Conservation (phyloP, 2,329 filamentous ascomycete species). For the Fusarium oxysporum region DNA sequence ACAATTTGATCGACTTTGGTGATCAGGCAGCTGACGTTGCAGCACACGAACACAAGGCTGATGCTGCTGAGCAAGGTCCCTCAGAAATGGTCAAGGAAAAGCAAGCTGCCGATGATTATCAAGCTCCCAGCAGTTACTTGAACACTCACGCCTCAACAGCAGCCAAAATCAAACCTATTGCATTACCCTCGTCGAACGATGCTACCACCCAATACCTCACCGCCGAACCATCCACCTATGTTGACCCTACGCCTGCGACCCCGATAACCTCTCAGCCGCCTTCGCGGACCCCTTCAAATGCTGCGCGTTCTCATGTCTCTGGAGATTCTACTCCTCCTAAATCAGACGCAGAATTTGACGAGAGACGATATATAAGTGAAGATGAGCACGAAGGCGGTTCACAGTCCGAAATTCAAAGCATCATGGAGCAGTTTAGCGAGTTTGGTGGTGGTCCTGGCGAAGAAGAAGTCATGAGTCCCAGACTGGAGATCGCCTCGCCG, state of each 20-base stretch:
- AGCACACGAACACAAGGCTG: slow-evolving; percentile 1
- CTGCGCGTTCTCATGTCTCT: slow-evolving; percentile 60
- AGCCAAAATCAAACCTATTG: slow-evolving; percentile 61
- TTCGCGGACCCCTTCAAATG: slow-evolving; percentile 68
- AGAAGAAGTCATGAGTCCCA: slow-evolving; percentile 92
- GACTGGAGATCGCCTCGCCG: slow-evolving; percentile 84
- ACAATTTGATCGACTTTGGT: slow-evolving; percentile 41
- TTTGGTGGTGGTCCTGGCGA: slow-evolving; percentile 76
- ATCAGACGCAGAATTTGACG: slow-evolving; percentile 67
- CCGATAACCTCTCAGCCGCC: slow-evolving; percentile 66
- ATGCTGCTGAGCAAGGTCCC: slow-evolving; percentile 11
- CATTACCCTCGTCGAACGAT: slow-evolving; percentile 52
- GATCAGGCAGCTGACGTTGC: slow-evolving; percentile 18
- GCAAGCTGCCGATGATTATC: slow-evolving; percentile 36
- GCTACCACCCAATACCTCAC: slow-evolving; percentile 58
- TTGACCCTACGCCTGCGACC: slow-evolving; percentile 70
- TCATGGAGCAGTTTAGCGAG: slow-evolving; percentile 95
- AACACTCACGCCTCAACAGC: slow-evolving; percentile 60
- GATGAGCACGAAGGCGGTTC: slow-evolving; percentile 76
- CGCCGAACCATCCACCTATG: slow-evolving; percentile 61
- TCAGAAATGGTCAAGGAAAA: slow-evolving; percentile 42
- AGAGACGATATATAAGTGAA: slow-evolving; percentile 67
- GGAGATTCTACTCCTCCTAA: slow-evolving; percentile 64
- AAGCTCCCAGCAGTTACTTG: slow-evolving; percentile 13
- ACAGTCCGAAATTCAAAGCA: slow-evolving; percentile 90